These are phyloP conservation scores for Anisodus acutangulus DNA, from an alignment of 257 asterid genomes.

Conservation along the genomic window DNA sequence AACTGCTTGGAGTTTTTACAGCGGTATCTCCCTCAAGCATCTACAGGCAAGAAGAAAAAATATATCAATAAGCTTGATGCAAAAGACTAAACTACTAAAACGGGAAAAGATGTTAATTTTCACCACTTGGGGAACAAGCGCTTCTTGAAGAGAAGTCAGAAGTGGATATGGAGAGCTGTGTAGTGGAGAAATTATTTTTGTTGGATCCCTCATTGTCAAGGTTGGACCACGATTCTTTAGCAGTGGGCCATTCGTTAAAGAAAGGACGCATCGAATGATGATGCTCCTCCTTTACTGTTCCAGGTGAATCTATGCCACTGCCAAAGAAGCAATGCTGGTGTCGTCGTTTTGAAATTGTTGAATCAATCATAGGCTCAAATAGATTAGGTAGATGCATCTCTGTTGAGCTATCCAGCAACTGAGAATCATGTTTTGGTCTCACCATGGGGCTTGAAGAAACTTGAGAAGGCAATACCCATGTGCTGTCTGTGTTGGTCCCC, in stretches of 20 bases:
- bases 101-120: slow-evolving; percentile 36
- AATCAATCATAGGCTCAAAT: slow-evolving; percentile 53
- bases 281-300: slow-evolving; percentile 65
- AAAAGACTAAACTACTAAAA: background rate
- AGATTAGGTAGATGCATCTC: slow-evolving; percentile 51
- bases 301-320: slow-evolving; percentile 55
- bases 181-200: slow-evolving; percentile 65
- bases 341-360: slow-evolving; percentile 56
- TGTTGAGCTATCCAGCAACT: slow-evolving; percentile 50
- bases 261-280: slow-evolving; percentile 76
- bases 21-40: slow-evolving; percentile 54
- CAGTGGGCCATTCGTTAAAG: slow-evolving; percentile 87
- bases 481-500: slow-evolving; percentile 54
- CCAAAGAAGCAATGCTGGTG: slow-evolving; percentile 78
- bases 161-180: slow-evolving; percentile 85
- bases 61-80: background rate
- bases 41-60: slow-evolving; percentile 38
- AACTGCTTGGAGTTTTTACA: slow-evolving; percentile 28
- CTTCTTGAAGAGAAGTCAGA: slow-evolving; percentile 63
- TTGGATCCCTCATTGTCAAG: slow-evolving; percentile 63
- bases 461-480: slow-evolving; percentile 78
- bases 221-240: slow-evolving; percentile 81
- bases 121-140: slow-evolving; percentile 66
- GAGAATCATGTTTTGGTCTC: slow-evolving; percentile 58
- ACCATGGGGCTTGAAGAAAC: slow-evolving; percentile 56